Percentiles rank a stretch among this genome's conserved stretches.
Evolutionary conservation across 768 basidiomycete species (phyloP).

Genomic region (Macrolepiota fuliginosa): DNA sequence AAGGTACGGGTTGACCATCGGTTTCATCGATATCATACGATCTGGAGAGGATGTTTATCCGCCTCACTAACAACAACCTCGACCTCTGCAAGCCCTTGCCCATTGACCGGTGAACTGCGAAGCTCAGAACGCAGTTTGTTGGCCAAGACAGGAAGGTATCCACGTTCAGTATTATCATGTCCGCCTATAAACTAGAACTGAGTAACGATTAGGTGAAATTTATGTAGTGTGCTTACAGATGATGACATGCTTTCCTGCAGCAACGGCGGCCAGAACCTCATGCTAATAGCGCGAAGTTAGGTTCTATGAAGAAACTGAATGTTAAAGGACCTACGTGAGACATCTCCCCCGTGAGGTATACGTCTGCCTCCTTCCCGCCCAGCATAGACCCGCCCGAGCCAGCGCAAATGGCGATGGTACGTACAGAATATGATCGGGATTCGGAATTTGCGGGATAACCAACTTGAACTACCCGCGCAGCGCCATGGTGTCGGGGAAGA

Average conservation of each 20-base stretch:
- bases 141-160: conserved; percentile 79
- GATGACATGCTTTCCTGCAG: conserved; percentile 74
- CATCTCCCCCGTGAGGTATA: conserved; percentile 94
- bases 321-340: conserved; percentile 56
- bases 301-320: conserved; percentile 17
- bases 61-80: conserved; percentile 69
- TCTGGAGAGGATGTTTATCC: conserved; percentile 73
- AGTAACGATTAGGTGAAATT: conserved; percentile 26
- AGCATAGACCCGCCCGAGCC: conserved; percentile 86
- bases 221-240: conserved; percentile 59
- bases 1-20: conserved; percentile 6
- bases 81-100: conserved; percentile 36
- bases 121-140: conserved; percentile 58
- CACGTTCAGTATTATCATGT: conserved; percentile 94
- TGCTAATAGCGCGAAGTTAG: conserved; percentile 51
- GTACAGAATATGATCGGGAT: conserved; percentile 34
- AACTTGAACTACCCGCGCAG: conserved; percentile 54
- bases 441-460: conserved; percentile 40
- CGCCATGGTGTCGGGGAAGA: conserved; percentile 10
- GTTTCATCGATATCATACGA: conserved; percentile 41
- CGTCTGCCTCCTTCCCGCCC: conserved; percentile 69
- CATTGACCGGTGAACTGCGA: conserved; percentile 27
- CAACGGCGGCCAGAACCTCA: conserved; percentile 80
- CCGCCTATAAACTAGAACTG: conserved; percentile 50
- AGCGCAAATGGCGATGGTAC: conserved; percentile 85